These are phyloP conservation scores for Wallemia mellicola DNA, from an alignment of 1,284 basidiomycete species.

Conservation along the genomic window DNA sequence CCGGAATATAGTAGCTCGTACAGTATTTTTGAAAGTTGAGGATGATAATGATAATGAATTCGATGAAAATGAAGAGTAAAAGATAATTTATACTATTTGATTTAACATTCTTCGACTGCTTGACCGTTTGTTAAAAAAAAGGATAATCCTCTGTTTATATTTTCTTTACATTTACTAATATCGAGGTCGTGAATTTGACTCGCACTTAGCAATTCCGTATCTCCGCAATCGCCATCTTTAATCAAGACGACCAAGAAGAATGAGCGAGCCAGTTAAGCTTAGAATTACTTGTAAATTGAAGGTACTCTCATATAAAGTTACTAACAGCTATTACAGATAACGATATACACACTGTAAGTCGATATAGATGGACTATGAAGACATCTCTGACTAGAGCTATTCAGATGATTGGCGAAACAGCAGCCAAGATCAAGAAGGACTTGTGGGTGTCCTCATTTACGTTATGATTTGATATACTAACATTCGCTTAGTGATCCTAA, in stretches of 20 bases:
- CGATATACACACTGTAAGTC: neutral
- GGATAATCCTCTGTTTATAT: too few relatives aligned
- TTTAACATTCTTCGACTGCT: too few relatives aligned
- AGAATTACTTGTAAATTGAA: neutral
- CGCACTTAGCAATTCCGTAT: neutral
- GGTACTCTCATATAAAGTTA: neutral
- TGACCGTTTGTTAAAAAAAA: too few relatives aligned
- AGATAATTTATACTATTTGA: neutral
- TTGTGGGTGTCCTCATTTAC: neutral
- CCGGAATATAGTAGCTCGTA: neutral
- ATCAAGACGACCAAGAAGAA: neutral
- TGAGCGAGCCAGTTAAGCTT: neutral
- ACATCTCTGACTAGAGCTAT: neutral
- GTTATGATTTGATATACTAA: neutral
- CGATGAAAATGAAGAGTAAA: neutral
- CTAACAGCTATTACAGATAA: neutral
- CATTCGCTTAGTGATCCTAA: neutral
- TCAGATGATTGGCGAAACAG: slow-evolving; percentile 1
- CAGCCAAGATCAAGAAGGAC: neutral
- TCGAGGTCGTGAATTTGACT: too few relatives aligned
- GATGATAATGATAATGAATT: neutral
- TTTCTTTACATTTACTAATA: too few relatives aligned
- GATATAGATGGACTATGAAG: neutral
- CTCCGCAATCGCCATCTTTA: neutral
- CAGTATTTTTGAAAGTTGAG: neutral